Base-by-base conservation (phyloP, 2,329 filamentous ascomycete genomes). In the Botrytis deweyae region DNA sequence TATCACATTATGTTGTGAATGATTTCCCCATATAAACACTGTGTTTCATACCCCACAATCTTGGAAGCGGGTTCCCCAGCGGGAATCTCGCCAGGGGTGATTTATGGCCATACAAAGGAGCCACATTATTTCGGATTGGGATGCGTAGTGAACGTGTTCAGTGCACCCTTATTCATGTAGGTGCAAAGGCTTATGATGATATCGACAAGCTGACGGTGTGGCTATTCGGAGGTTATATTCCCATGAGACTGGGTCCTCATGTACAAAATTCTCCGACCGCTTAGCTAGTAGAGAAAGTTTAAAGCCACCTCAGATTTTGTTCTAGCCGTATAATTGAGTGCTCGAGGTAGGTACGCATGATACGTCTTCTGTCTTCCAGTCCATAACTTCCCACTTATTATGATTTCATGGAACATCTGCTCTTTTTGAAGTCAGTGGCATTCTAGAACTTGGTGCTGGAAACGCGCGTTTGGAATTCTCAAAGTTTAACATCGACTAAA, bases 1-100 rank as follows among this genome's bases (percentile, higher is more conserved):
- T 29, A 42, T 58, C 66, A 40, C 10, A 25, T 29, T 33, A 42
- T 58, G 18, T 25, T 33, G 36, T 58, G 38, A 33, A 68, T 68
- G 66, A 68, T 68, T 58, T 42, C 49, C 25, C 16, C 33, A n/a
- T 49, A 16, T 42, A 58, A 58, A 58, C 52, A 49, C 65, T 52
- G 20, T 68, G 65, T 68, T 68, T 68, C 65, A 68, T 58, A 58
- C 46, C 49, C 49, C 65, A 33, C 65, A 58, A 20, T 42, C 49
- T 58, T 42, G 49, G 10, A 29, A 10, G 40, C 36, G 20, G 4
- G 46, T 68, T 68, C 65, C 49, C 25, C 25, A 58, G 36, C 40
- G 49, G 18, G 25, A 68, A 68, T 42, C 33, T 58, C 10, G 18
- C 52, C 65, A 29, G 25, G 49, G 42, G 42, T 14, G n/a, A 29